Conservation (phyloP, 495 filamentous ascomycete species). For the Podospora australis region DNA sequence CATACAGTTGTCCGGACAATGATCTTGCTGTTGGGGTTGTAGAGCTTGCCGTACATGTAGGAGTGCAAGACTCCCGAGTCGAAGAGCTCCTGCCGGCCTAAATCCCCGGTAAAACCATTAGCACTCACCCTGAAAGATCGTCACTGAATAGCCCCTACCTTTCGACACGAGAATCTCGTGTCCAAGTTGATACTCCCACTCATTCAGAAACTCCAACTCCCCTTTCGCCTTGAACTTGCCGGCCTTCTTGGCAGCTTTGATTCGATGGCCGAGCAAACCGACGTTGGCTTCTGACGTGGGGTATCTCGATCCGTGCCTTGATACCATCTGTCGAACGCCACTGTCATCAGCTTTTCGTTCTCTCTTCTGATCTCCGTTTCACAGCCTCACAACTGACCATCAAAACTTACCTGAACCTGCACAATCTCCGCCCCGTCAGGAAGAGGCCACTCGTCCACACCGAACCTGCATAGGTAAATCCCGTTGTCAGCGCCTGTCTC, state of each 20-base stretch:
- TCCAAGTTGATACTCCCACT: slow-evolving; percentile 69
- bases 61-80: slow-evolving; percentile 60
- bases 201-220: slow-evolving; percentile 52
- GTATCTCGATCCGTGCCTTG: slow-evolving; percentile 73
- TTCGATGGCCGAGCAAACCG: slow-evolving; percentile 49
- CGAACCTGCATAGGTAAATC: no score
- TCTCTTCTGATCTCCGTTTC: slow-evolving; percentile 19
- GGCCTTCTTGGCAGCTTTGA: slow-evolving; percentile 46
- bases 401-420: no score
- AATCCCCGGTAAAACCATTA: no score
- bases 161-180: slow-evolving; percentile 53
- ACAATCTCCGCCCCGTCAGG: slow-evolving; percentile 49
- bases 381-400: slow-evolving; percentile 39
- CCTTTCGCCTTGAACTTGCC: slow-evolving; percentile 48
- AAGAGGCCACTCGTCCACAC: slow-evolving; percentile 50
- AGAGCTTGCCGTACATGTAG: slow-evolving; percentile 56
- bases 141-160: no score
- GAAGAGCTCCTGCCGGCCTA: slow-evolving; percentile 59
- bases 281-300: slow-evolving; percentile 58
- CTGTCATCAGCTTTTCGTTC: background rate
- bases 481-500: no score
- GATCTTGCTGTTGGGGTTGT: slow-evolving; percentile 54
- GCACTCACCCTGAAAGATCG: background rate
- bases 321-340: slow-evolving; percentile 71
- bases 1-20: slow-evolving; percentile 54